Evolutionary conservation across 495 filamentous ascomycete genomes (phyloP).

Genomic region (Podospora pseudoanserina): DNA sequence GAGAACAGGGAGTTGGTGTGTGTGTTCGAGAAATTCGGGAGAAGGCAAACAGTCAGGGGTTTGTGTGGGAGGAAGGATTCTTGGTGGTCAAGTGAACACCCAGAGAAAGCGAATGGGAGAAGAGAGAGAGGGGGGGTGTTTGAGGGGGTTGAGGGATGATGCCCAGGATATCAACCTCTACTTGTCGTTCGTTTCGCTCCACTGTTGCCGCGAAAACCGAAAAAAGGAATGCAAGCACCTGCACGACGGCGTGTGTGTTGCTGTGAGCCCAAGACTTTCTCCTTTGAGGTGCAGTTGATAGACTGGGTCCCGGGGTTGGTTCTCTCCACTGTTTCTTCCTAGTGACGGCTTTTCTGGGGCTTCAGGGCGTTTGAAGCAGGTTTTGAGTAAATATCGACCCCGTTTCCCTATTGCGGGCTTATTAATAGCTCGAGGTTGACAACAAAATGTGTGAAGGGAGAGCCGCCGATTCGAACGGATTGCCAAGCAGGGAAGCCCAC

Average conservation of each 20-base stretch:
- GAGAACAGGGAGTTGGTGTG: neutral
- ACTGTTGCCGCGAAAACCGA: constrained; percentile 11
- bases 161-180: constrained; percentile 1
- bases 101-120: neutral
- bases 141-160: neutral
- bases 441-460: constrained; percentile 1
- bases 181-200: neutral
- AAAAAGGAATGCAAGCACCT: constrained; percentile 1
- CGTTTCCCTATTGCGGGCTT: neutral
- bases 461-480: neutral
- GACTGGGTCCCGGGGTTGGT: neutral
- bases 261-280: neutral
- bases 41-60: neutral
- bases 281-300: neutral
- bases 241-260: constrained; percentile 5
- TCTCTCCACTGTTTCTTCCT: neutral
- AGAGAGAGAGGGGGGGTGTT: too few species aligned
- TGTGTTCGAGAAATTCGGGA: neutral
- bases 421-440: neutral
- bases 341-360: neutral
- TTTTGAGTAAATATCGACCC: neutral
- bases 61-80: neutral
- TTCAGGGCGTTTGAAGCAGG: neutral
- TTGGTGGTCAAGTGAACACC: neutral
- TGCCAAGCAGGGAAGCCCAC: constrained; percentile 1